phyloP scores from a whole-genome alignment of 1,284 basidiomycete genomes.

The Apiotrichum mycotoxinovorans region DNA sequence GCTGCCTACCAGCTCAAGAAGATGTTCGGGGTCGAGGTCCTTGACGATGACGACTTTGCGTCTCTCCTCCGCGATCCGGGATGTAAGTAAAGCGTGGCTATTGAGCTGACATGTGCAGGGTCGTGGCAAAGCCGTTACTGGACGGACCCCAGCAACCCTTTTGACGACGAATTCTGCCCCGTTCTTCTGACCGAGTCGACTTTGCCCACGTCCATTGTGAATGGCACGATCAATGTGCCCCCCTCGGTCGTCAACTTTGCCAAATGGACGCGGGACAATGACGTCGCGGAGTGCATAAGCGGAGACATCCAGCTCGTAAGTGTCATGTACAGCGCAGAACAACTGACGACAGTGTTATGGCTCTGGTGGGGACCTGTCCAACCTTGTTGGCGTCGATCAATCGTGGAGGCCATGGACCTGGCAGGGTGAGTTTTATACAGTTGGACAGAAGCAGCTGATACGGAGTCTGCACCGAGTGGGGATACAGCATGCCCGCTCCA shows the following conservation, averaged over 20 bases:
- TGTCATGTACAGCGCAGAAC: not conserved
- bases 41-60: conserved; percentile 75
- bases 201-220: conserved; percentile 13
- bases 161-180: not conserved
- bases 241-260: conserved; percentile 68
- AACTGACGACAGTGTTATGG: conserved; percentile 68
- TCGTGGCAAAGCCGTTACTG: not conserved
- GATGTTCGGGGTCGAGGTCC: conserved; percentile 65
- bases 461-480: conserved; percentile 76
- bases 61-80: conserved; percentile 41
- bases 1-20: conserved; percentile 59
- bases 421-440: conserved; percentile 54
- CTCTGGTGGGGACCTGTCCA: conserved; percentile 62
- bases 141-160: not conserved
- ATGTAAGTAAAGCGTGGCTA: not conserved
- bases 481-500: conserved; percentile 62
- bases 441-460: conserved; percentile 6
- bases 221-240: conserved; percentile 10
- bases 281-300: conserved; percentile 60
- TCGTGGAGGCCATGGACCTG: conserved; percentile 83
- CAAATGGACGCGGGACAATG: conserved; percentile 62
- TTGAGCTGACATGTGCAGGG: conserved; percentile 51
- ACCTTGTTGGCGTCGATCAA: conserved; percentile 61
- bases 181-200: not conserved
- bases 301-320: conserved; percentile 60